Base-by-base conservation (phyloP, 106 monocot species). In the Dendrobium huoshanense region DNA sequence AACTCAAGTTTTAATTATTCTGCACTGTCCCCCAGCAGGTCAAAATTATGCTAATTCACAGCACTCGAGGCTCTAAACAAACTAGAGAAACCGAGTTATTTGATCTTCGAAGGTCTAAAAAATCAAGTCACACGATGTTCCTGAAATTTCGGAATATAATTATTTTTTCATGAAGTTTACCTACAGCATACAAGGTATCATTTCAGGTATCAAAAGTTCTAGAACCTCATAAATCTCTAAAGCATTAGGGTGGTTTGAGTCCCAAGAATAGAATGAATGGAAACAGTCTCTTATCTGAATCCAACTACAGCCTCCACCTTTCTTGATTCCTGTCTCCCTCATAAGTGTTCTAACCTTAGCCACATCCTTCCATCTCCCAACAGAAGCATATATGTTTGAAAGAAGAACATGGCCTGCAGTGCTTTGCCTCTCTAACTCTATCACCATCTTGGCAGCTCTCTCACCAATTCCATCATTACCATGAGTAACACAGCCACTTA, bases 251-350 rank as follows among this genome's bases (percentile, higher is more conserved):
- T 88, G 89, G n/a, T 64, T 75, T 64, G 54, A 78, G 67, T 88
- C 81, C 84, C 87, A 87, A 81, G 84, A 83, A 74, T 84, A 82
- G 75, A 92, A 92, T 27, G 76, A 67, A 56, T 88, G 87, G 24
- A 76, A 80, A 54, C 77, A 48, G 40, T 82, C 85, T 80, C 83
- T 81, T 67, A 84, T 84, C 77, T 84, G 82, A 83, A 92, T 83
- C 87, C 82, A 85, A 45, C 90, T 88, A 41, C 84, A 84, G 6
- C 89, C 92, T 84, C 79, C 86, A 54, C 73, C 80, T 75, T 90
- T 88, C 77, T 85, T 90, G 17, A 87, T 11, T 54, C 86, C 86
- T 61, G 79, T 67, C n/a, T 81, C 77, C 8, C 81, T 84, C 90
- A 90, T 88, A 37, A 81, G 58, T 9, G 25, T 65, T 75, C 90